A percentile compares a stretch with the other conserved stretches of the same genome.
These are phyloP conservation scores for Serendipita sp. DNA, from an alignment of 768 basidiomycete species.

Conservation along the genomic window DNA sequence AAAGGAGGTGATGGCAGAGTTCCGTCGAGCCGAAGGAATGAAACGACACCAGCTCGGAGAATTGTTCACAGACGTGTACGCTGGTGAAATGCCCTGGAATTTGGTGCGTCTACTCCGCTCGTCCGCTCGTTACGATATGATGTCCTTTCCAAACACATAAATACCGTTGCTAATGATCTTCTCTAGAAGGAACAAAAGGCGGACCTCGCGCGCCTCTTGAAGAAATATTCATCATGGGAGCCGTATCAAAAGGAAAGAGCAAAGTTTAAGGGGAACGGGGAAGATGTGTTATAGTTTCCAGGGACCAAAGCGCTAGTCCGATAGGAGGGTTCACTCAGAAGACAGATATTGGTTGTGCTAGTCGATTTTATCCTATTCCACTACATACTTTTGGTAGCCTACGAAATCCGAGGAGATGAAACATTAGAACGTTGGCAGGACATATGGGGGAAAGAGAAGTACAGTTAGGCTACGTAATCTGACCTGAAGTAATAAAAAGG, in stretches of 20 bases:
- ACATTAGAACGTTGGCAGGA: constrained; percentile 5
- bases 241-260: constrained; percentile 70
- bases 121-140: neutral
- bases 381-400: neutral
- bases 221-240: constrained; percentile 83
- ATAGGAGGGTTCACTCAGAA: too few species aligned
- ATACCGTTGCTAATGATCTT: neutral
- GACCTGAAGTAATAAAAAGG: neutral
- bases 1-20: constrained; percentile 59
- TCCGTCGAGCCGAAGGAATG: constrained; percentile 58
- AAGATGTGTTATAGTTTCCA: constrained; percentile 28
- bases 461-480: neutral
- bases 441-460: neutral
- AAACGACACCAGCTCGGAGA: constrained; percentile 57
- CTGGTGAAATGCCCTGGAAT: constrained; percentile 70
- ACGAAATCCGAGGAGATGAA: neutral
- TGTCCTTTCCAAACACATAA: neutral
- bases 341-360: neutral
- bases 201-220: constrained; percentile 55
- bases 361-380: neutral
- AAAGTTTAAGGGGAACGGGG: constrained; percentile 58
- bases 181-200: constrained; percentile 65
- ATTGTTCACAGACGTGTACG: constrained; percentile 79
- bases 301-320: too few species aligned
- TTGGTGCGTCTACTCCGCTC: constrained; percentile 36